Evolutionary conservation across 225 moss, liverwort and hornwort genomes (phyloP).

Genomic region (Ulota crispa): DNA sequence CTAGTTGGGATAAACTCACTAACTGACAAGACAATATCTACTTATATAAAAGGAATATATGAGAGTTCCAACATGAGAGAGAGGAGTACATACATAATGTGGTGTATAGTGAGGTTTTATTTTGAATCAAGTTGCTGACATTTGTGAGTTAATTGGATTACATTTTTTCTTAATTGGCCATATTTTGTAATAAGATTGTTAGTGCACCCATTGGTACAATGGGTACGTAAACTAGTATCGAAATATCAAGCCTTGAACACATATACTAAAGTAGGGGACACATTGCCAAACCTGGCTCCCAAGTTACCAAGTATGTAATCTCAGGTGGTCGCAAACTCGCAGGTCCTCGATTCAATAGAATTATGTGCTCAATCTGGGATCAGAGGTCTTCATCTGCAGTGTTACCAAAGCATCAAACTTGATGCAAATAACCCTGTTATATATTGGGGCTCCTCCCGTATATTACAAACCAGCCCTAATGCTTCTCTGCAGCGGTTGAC

Average conservation of each 20-base stretch:
- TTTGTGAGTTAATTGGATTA: no score
- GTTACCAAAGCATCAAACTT: neutral
- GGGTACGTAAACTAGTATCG: no score
- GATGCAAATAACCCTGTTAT: neutral
- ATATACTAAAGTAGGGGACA: neutral
- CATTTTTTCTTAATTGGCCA: no score
- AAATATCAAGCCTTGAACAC: neutral
- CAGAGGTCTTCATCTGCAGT: neutral
- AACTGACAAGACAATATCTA: no score
- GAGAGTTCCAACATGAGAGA: no score
- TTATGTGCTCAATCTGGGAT: neutral
- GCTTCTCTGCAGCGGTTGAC: neutral
- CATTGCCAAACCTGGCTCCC: neutral
- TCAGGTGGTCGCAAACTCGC: neutral
- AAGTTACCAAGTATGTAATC: neutral
- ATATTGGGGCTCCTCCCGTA: neutral
- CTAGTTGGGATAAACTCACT: no score
- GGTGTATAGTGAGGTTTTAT: no score
- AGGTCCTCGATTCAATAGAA: neutral
- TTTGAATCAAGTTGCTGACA: no score
- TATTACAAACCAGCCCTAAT: neutral
- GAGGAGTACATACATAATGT: no score
- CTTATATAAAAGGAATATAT: no score
- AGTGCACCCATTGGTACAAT: no score
- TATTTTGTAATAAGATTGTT: no score